Percentiles rank a stretch among this genome's conserved stretches.
Conservation (phyloP, 2,329 filamentous ascomycete species). For the Exophiala sp. region DNA sequence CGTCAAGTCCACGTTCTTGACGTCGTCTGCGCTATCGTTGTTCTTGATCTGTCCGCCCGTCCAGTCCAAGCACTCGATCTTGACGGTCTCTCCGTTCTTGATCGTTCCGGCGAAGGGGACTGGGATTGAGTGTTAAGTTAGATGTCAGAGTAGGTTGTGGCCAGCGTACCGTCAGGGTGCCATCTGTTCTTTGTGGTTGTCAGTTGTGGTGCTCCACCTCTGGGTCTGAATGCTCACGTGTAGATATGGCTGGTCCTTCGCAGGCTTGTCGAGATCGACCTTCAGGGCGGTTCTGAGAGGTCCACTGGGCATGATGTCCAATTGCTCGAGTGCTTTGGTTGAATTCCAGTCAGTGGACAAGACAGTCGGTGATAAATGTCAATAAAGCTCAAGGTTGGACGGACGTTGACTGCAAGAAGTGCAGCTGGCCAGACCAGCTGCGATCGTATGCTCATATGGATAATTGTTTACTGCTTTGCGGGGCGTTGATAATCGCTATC, state of each 20-base stretch:
- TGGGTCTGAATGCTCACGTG: conserved; percentile 55
- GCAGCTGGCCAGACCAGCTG: neutral
- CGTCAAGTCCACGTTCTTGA: conserved; percentile 79
- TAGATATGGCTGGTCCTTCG: conserved; percentile 64
- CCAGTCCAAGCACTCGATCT: conserved; percentile 91
- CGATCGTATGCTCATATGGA: conserved; percentile 8
- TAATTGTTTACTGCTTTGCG: conserved; percentile 20
- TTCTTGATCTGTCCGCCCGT: conserved; percentile 76
- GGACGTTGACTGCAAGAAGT: neutral
- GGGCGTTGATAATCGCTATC: conserved; percentile 8
- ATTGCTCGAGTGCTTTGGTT: neutral
- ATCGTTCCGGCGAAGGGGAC: conserved; percentile 72
- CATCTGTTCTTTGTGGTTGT: conserved; percentile 68
- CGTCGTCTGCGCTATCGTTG: conserved; percentile 83
- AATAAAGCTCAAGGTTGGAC: neutral
- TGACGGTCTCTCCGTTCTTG: conserved; percentile 80
- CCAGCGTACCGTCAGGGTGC: conserved; percentile 76
- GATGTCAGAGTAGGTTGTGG: conserved; percentile 25
- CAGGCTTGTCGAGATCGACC: conserved; percentile 69
- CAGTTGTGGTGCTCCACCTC: neutral
- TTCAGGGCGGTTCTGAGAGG: conserved; percentile 65
- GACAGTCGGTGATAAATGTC: neutral
- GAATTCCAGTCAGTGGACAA: too few relatives aligned
- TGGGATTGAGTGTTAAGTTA: conserved; percentile 35
- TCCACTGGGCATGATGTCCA: conserved; percentile 12